Evolutionary conservation across 305 asterid species (phyloP).

Genomic region (Lippia alba): DNA sequence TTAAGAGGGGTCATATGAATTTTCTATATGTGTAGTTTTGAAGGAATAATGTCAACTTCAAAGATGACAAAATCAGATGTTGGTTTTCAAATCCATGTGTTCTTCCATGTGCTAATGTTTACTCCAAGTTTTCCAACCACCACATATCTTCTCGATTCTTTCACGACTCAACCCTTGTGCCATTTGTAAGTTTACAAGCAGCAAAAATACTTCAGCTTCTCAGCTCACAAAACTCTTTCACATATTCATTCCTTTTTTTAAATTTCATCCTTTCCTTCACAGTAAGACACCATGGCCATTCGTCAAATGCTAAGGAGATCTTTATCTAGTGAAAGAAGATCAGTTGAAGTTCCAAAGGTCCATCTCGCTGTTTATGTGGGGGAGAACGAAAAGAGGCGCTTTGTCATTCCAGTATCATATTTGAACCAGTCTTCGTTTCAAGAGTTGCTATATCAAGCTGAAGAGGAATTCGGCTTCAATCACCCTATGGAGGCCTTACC

Average conservation of each 20-base stretch:
- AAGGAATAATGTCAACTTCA: too few species aligned
- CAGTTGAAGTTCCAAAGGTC: slow-evolving; percentile 37
- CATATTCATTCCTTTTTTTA: background rate
- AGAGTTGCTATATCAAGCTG: slow-evolving; percentile 22
- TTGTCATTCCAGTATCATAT: slow-evolving; percentile 33
- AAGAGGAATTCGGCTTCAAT: slow-evolving; percentile 34
- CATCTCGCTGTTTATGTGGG: slow-evolving; percentile 42
- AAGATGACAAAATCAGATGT: background rate
- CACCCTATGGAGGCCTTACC: slow-evolving; percentile 39
- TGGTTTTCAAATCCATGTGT: slow-evolving; percentile 16
- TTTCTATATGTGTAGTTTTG: too few species aligned
- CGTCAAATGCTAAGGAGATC: background rate
- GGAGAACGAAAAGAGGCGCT: slow-evolving; percentile 18
- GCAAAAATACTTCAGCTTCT: background rate
- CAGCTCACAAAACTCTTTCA: background rate
- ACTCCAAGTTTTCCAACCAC: background rate
- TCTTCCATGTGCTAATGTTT: slow-evolving; percentile 5
- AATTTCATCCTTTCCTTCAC: background rate
- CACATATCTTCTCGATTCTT: background rate
- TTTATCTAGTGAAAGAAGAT: slow-evolving; percentile 25
- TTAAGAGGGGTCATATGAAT: too few species aligned
- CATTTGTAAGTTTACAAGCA: background rate
- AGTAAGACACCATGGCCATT: background rate
- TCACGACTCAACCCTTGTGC: background rate
- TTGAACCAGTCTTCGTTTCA: slow-evolving; percentile 37